Evolutionary conservation across 345 rosid species (phyloP).

Genomic region (Salix udensis): DNA sequence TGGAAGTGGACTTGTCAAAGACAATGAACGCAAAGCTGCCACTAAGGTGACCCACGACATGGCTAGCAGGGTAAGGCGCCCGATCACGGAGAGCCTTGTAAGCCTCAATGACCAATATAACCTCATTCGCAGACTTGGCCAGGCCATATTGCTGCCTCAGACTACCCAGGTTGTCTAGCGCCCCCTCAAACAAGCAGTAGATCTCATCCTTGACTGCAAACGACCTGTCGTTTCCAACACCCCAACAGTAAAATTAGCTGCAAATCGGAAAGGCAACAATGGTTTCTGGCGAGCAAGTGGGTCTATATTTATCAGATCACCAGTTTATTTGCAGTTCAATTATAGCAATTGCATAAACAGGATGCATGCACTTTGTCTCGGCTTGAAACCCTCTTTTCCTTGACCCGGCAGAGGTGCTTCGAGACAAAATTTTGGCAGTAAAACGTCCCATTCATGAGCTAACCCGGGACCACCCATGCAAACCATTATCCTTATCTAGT

Average conservation of each 20-base stretch:
- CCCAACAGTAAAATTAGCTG: not conserved
- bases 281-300: too few relatives aligned
- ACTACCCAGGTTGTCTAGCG: conserved; percentile 86
- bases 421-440: too few relatives aligned
- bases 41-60: conserved; percentile 76
- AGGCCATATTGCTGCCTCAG: conserved; percentile 91
- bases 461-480: not conserved
- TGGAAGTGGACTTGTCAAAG: conserved; percentile 77
- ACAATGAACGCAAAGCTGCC: conserved; percentile 87
- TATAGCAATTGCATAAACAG: too few relatives aligned
- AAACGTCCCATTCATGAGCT: not conserved
- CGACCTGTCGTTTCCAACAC: conserved; percentile 41
- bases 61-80: conserved; percentile 93
- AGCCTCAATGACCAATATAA: conserved; percentile 80
- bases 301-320: too few relatives aligned
- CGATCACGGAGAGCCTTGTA: conserved; percentile 97
- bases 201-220: conserved; percentile 92
- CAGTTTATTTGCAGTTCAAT: too few relatives aligned
- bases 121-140: conserved; percentile 82
- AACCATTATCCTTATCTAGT: conserved; percentile 4
- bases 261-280: too few relatives aligned
- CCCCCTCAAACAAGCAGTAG: conserved; percentile 94
- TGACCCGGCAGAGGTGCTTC: too few relatives aligned
- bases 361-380: too few relatives aligned
- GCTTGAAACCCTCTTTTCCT: too few relatives aligned